Evolutionary conservation across 2,329 filamentous ascomycete genomes (phyloP).

Genomic region (Sporothrix phasma): DNA sequence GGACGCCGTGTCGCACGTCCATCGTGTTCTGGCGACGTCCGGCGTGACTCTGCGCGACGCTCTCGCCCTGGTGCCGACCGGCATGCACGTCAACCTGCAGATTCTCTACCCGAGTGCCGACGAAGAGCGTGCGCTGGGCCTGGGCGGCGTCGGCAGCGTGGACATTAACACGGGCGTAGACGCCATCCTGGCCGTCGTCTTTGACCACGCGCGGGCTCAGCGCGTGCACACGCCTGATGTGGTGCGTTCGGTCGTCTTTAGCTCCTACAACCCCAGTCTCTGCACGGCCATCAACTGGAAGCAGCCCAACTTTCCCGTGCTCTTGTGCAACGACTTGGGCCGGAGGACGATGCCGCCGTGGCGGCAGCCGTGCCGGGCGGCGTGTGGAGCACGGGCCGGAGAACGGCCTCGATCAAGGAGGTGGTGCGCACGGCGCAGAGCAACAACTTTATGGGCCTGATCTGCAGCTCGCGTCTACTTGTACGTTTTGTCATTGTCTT

Average conservation of each 20-base stretch:
- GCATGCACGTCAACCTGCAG: conserved; percentile 86
- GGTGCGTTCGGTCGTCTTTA: conserved; percentile 84
- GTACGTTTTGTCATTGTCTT: conserved; percentile 41
- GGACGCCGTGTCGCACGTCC: conserved; percentile 53
- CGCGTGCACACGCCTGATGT: conserved; percentile 57
- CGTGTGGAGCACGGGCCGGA: conserved; percentile 51
- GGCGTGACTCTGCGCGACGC: conserved; percentile 75
- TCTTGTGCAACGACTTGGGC: conserved; percentile 88
- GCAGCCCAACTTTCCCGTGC: conserved; percentile 94
- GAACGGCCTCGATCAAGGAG: conserved; percentile 84
- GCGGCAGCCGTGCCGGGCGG: conserved; percentile 29
- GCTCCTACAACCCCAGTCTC: conserved; percentile 79
- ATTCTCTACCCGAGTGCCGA: conserved; percentile 71
- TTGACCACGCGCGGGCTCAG: conserved; percentile 72
- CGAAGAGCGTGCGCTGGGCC: conserved; percentile 59
- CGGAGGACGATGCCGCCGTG: conserved; percentile 36
- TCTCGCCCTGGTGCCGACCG: conserved; percentile 60
- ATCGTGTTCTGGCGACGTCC: conserved; percentile 61
- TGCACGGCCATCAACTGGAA: conserved; percentile 98
- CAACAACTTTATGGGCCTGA: conserved; percentile 97
- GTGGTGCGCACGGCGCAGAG: conserved; percentile 84
- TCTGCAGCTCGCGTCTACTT: conserved; percentile 78
- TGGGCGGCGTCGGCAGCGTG: conserved; percentile 53
- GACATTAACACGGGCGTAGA: conserved; percentile 86
- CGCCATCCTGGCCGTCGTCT: conserved; percentile 71